Percentiles rank a stretch among this genome's conserved stretches.
Conservation (phyloP, 306 rosid species). For the Prunus padus region DNA sequence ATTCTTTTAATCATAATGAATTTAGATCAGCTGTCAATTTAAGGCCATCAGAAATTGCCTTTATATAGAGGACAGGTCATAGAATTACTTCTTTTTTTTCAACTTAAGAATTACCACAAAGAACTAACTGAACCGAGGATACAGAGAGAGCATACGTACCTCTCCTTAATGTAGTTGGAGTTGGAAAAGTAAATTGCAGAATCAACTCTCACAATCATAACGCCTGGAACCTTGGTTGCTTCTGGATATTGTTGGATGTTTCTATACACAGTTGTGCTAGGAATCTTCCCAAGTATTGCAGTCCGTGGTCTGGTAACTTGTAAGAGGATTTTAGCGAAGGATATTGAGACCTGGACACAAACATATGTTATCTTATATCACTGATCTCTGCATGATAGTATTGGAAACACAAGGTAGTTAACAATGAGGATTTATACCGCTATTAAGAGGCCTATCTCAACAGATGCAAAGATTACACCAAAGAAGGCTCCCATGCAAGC, state of each 20-base stretch:
- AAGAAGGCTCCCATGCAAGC: constrained; percentile 98
- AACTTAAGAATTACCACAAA: background rate
- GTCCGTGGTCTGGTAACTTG: constrained; percentile 96
- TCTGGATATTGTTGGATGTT: constrained; percentile 89
- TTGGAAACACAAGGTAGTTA: constrained; percentile 21
- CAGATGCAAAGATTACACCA: constrained; percentile 74
- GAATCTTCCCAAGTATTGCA: constrained; percentile 83
- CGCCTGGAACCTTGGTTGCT: constrained; percentile 70
- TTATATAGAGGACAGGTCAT: background rate
- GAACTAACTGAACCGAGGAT: background rate
- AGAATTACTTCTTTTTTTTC: background rate
- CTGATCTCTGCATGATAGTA: constrained; percentile 19
- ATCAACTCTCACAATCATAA: constrained; percentile 84
- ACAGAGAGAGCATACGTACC: constrained; percentile 46
- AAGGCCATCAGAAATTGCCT: background rate
- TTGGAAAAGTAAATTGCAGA: constrained; percentile 95
- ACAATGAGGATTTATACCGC: constrained; percentile 52
- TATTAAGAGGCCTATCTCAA: constrained; percentile 87
- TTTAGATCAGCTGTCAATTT: background rate
- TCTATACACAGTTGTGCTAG: constrained; percentile 79
- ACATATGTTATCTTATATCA: constrained; percentile 11
- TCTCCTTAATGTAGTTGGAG: constrained; percentile 86
- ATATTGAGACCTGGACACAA: constrained; percentile 62
- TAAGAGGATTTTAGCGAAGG: constrained; percentile 88
- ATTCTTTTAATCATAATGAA: background rate